These are phyloP conservation scores for Fusarium scirpi DNA, from an alignment of 2,329 filamentous ascomycete species.

Conservation along the genomic window DNA sequence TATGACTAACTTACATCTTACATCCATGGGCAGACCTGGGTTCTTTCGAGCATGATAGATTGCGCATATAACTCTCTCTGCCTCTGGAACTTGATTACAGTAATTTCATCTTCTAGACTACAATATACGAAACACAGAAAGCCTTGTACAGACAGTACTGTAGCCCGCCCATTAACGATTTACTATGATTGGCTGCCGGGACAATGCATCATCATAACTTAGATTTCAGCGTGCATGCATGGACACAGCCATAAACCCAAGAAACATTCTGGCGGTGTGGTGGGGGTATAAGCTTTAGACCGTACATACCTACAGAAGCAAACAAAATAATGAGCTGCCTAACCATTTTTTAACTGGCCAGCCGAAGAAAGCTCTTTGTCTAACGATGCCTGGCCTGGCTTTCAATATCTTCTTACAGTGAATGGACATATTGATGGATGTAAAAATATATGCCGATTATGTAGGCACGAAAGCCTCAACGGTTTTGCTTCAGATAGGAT, in stretches of 20 bases:
- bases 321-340: constrained; percentile 6
- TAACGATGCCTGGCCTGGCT: background rate
- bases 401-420: background rate
- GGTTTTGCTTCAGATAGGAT: background rate
- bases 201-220: constrained; percentile 3
- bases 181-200: constrained; percentile 5
- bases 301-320: background rate
- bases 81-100: background rate
- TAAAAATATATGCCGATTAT: background rate
- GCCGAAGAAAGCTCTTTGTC: constrained; percentile 11
- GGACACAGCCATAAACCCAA: background rate
- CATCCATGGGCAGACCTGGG: background rate
- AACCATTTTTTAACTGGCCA: constrained; percentile 3
- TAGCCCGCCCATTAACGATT: background rate
- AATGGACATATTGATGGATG: background rate
- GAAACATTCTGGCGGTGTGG: constrained; percentile 25
- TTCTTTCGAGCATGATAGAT: background rate
- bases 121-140: background rate
- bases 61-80: background rate
- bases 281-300: constrained; percentile 11
- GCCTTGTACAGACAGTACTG: background rate
- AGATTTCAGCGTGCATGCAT: constrained; percentile 9
- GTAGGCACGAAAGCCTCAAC: background rate
- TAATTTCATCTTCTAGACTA: background rate
- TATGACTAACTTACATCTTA: background rate